Evolutionary conservation across 2,329 filamentous ascomycete genomes (phyloP), one percentile per base, ranked within the genome.

Genomic region (Aspergillus pseudoglaucus): DNA sequence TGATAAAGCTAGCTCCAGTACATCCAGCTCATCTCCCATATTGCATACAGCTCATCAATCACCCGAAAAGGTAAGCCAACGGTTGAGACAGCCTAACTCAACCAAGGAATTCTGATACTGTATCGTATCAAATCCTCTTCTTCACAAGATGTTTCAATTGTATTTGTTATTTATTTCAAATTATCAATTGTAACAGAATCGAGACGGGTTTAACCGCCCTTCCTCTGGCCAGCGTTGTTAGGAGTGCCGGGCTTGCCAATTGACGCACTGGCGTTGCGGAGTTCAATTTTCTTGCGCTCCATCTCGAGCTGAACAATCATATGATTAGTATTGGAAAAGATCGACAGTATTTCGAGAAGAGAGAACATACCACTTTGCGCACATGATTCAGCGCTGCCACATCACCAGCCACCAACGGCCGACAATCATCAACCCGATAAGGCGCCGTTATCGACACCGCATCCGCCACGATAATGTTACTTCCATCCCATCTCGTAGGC

Each of bases 391-490:
- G 59, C 40, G 72, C 71, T 45, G 69, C 61, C 23, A 63, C 68
- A 49, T 70, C 65, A 44, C 70, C 67, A 17, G 66, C 64, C 17
- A 68, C 61, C 47, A 73, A 48, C 6, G 69, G 51, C 46, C 65
- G 65, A 59, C 80, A 80, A 58, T 79, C 77, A 40, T 81, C 78
- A 18, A 75, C 64, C 6, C 70, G 72, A 60, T 84, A 85, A 2
- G 81, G 81, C 12, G 78, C 69, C 17, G 74, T 65, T 49, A 85
- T 78, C 47, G 80, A 68, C 46, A 83, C 80, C 3, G 76, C 73
- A 55, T 84, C 80, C 45, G 78, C 79, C 42, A 83, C 77, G 46
- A 84, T 72, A 53, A 85, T 84, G 44, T 73, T 73, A 30, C 72
- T 68, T 15, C 76, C 77, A 54, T 80, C 74, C 81, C 81, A 85